Evolutionary conservation across 2,329 filamentous ascomycete genomes (phyloP).

Genomic region (Cladophialophora carrionii): DNA sequence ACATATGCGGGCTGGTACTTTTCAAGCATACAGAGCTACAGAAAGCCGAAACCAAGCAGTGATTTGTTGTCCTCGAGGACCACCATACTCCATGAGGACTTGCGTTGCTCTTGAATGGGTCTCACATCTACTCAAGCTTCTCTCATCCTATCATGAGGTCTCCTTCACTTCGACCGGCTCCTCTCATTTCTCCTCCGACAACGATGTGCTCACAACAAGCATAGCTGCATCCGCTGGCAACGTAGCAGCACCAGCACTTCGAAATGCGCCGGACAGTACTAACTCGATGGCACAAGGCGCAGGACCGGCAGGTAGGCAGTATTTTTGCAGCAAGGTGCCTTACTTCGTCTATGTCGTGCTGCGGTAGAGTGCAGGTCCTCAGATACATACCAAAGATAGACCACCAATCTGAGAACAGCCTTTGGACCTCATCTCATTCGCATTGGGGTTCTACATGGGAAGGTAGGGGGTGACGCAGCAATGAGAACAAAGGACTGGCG

Average conservation of each 20-base stretch:
- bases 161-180: background rate
- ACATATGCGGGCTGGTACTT: conserved; percentile 19
- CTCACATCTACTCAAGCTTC: background rate
- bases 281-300: background rate
- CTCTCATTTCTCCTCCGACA: background rate
- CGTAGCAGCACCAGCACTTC: background rate
- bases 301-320: background rate
- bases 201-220: background rate
- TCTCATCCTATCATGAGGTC: background rate
- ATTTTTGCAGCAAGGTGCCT: too few relatives aligned
- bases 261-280: background rate
- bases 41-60: background rate
- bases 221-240: background rate
- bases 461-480: background rate
- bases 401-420: background rate
- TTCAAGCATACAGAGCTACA: background rate
- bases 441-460: background rate
- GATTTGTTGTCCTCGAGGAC: background rate
- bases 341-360: background rate
- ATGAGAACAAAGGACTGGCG: background rate
- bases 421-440: background rate
- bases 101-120: background rate
- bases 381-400: background rate
- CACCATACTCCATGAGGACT: background rate
- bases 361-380: background rate